These are phyloP conservation scores for Ascochyta clinopodiicola DNA, from an alignment of 2,329 filamentous ascomycete genomes.

Conservation along the genomic window DNA sequence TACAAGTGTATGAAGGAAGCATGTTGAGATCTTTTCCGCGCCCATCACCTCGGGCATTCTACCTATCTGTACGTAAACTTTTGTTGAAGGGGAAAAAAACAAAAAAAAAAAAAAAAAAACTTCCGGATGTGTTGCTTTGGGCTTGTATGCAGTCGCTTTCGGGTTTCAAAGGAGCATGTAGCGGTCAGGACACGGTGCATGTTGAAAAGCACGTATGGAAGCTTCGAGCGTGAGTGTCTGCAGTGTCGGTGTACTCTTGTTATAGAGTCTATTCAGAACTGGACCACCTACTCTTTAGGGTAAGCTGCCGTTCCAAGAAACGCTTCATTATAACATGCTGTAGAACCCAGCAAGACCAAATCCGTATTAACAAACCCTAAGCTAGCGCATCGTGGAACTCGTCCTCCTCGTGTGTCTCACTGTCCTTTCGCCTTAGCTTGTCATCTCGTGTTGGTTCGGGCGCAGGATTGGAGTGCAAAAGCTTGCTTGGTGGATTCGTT, in stretches of 20 bases:
- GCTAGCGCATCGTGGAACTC: conserved; percentile 57
- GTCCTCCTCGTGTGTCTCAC: conserved; percentile 52
- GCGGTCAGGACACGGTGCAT: conserved; percentile 19
- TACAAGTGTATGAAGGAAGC: background rate
- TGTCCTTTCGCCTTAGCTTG: conserved; percentile 48
- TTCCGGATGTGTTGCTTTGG: conserved; percentile 7
- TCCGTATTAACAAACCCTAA: conserved; percentile 20
- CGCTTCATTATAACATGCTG: conserved; percentile 11
- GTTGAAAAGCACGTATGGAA: conserved; percentile 23
- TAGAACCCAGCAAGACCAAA: conserved; percentile 4
- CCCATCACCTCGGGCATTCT: background rate
- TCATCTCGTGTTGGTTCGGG: conserved; percentile 24
- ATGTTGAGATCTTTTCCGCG: conserved; percentile 4
- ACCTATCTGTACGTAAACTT: background rate
- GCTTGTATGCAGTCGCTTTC: background rate
- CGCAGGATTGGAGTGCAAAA: conserved; percentile 34
- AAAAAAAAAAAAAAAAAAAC: background rate
- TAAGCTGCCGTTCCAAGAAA: conserved; percentile 12
- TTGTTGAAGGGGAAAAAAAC: background rate
- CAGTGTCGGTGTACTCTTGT: conserved; percentile 6
- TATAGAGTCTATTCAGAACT: conserved; percentile 10
- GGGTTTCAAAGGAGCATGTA: background rate
- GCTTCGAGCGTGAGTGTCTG: conserved; percentile 3
- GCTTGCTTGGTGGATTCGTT: conserved; percentile 36
- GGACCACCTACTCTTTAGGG: conserved; percentile 13